A percentile compares a stretch with the other conserved stretches of the same genome.
phyloP scores from a whole-genome alignment of 2,329 filamentous ascomycete species.

The Nemania bipapillata region DNA sequence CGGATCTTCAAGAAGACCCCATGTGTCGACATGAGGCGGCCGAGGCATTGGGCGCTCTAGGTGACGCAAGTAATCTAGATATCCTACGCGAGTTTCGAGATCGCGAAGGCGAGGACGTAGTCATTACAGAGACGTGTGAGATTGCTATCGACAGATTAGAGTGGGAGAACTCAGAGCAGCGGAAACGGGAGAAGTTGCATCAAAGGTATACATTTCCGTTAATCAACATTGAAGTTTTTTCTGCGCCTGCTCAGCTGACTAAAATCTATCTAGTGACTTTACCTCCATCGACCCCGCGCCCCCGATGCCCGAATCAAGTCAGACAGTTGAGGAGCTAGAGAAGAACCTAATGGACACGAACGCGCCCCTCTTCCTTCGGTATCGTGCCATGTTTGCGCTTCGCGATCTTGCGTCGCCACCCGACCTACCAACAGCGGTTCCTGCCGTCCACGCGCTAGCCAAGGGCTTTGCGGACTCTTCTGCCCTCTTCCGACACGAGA shows the following conservation, averaged over 20 bases:
- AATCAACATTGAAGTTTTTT: background rate
- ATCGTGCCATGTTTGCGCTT: constrained; percentile 97
- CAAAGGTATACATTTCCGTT: constrained; percentile 73
- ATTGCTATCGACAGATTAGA: constrained; percentile 93
- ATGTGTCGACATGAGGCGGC: constrained; percentile 98
- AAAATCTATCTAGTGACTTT: constrained; percentile 76
- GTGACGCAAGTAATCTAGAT: constrained; percentile 76
- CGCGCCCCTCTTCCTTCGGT: constrained; percentile 86
- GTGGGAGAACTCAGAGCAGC: constrained; percentile 84
- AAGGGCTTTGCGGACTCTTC: constrained; percentile 86
- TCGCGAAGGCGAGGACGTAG: constrained; percentile 77
- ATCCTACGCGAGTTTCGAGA: constrained; percentile 80
- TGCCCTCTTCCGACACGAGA: constrained; percentile 95
- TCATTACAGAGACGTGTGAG: constrained; percentile 95
- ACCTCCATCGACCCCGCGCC: constrained; percentile 95
- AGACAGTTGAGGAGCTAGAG: constrained; percentile 78
- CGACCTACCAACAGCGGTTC: constrained; percentile 85
- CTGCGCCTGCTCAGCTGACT: constrained; percentile 29
- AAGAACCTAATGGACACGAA: constrained; percentile 80
- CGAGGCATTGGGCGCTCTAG: constrained; percentile 90
- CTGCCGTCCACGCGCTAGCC: constrained; percentile 86
- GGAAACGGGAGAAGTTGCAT: constrained; percentile 79
- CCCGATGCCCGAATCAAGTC: constrained; percentile 77
- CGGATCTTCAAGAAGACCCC: constrained; percentile 82
- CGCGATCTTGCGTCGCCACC: constrained; percentile 94